Evolutionary conservation across 2,329 filamentous ascomycete genomes (phyloP).

Genomic region (Verticillium zaregamsianum): DNA sequence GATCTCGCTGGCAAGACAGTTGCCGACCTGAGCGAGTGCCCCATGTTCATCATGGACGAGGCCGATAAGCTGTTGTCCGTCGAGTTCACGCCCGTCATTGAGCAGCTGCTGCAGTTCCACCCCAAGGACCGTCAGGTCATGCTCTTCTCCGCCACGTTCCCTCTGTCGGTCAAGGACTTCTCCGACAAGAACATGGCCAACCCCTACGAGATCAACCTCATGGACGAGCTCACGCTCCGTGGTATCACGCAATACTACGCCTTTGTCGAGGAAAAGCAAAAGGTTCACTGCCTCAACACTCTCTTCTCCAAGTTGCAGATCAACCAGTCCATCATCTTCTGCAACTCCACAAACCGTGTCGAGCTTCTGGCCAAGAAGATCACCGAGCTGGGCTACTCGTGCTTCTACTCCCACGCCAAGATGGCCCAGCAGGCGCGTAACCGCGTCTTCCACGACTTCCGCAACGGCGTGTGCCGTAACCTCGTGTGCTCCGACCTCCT

Average conservation of each 20-base stretch:
- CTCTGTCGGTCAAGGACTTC: conserved; percentile 94
- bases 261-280: conserved; percentile 98
- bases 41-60: conserved; percentile 99
- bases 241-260: conserved; percentile 99
- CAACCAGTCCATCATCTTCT: conserved; percentile 99
- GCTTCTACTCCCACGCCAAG: conserved; percentile 97
- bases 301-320: conserved; percentile 99
- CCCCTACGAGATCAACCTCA: conserved; percentile 98
- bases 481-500: conserved; percentile 96
- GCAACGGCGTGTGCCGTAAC: conserved; percentile 96
- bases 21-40: conserved; percentile 90
- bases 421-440: conserved; percentile 98
- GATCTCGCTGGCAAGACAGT: conserved; percentile 96
- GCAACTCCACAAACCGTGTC: conserved; percentile 97
- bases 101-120: conserved; percentile 91
- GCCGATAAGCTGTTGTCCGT: conserved; percentile 95
- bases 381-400: conserved; percentile 97
- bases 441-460: conserved; percentile 98
- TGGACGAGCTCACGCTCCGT: conserved; percentile 96
- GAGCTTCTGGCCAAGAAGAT: conserved; percentile 98
- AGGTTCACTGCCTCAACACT: conserved; percentile 98
- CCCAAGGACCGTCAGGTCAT: conserved; percentile 98
- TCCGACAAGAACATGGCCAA: conserved; percentile 97
- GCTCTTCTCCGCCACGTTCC: conserved; percentile 98
- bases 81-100: conserved; percentile 96